A percentile compares a stretch with the other conserved stretches of the same genome.
These are phyloP conservation scores for Penicillium cinerascens DNA, from an alignment of 495 filamentous ascomycete species.

Conservation along the genomic window DNA sequence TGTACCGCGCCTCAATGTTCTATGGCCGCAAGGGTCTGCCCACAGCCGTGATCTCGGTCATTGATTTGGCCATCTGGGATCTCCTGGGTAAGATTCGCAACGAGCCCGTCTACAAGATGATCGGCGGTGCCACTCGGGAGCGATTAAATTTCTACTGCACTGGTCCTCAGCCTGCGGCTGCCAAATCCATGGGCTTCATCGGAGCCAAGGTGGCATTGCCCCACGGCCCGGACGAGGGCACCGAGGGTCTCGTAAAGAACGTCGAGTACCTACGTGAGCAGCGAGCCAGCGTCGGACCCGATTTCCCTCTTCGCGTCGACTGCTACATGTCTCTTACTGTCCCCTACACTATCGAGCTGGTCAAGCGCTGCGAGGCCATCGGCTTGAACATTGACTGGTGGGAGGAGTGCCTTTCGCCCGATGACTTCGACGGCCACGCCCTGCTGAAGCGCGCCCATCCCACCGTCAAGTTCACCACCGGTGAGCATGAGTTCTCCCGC, in stretches of 20 bases:
- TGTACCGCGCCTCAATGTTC: conserved; percentile 94
- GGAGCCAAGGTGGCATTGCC: conserved; percentile 87
- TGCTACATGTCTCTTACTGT: conserved; percentile 97
- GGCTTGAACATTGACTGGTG: conserved; percentile 92
- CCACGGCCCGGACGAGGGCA: conserved; percentile 82
- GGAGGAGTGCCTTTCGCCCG: conserved; percentile 87
- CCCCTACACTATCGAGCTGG: conserved; percentile 85
- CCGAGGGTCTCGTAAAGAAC: conserved; percentile 78
- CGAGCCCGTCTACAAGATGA: conserved; percentile 92
- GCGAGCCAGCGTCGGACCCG: conserved; percentile 76
- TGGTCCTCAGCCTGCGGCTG: conserved; percentile 73
- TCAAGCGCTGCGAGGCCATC: conserved; percentile 70
- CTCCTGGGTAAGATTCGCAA: conserved; percentile 82
- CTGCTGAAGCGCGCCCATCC: conserved; percentile 87
- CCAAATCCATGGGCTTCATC: conserved; percentile 80
- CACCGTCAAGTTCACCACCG: conserved; percentile 88
- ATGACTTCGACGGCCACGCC: conserved; percentile 86
- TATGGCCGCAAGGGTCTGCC: conserved; percentile 90
- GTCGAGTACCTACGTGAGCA: conserved; percentile 82
- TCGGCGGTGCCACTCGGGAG: conserved; percentile 78
- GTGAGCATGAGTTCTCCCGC: conserved; percentile 89
- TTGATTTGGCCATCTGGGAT: conserved; percentile 91
- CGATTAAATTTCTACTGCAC: conserved; percentile 91
- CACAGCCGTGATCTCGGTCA: conserved; percentile 86
- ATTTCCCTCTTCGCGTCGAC: conserved; percentile 91